Base-by-base conservation (phyloP, 768 basidiomycete species). In the Lactifluus volemus region DNA sequence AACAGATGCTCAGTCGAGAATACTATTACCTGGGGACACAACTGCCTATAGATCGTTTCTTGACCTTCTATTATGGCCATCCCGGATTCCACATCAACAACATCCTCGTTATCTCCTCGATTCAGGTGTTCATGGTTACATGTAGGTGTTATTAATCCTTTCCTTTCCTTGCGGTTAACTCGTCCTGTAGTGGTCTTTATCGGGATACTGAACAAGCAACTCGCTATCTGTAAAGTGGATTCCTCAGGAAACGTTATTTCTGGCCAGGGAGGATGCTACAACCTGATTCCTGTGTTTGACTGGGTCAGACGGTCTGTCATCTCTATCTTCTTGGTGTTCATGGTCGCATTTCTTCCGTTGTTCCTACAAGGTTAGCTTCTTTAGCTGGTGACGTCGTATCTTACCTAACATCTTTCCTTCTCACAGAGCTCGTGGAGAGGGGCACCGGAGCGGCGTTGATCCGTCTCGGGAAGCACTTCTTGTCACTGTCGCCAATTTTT, bases 61-160 rank as follows among this genome's bases (percentile, higher is more conserved):
- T 99, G 68, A 98, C 96, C 21, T 99, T 98, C 81, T 99, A 99
- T 78, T 99, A 98, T 69, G 96, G 90, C 57, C 97, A 99, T 75
- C 96, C 97, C 58, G 97, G 92, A 69, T 99, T 99, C 87, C 97
- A 99, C 73, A 85, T 99, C 79, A 99, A 99, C 81, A 98, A 99
- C 72, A 98, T 98, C 69, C 79, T 99, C 71, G 95, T 99, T 76
- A 98, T 99, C 68, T 88, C 92, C 73, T 98, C 97, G 29, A 92
- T 99, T 56, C 94, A 97, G 72, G 81, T 96, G 58, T 98, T 99
- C 80, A 97, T 98, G 92, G 78, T 98, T 58, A 92, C 92, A 19
- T 70, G 91, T 93, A 70, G 73, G 91, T 85, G 9, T 52, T 44
- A 55, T 29, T 47, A 63, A 59, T 29, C 29, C 12, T 1, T 32